Conservation (phyloP, 2,329 filamentous ascomycete genomes). For the Cladorrhinum sp. region DNA sequence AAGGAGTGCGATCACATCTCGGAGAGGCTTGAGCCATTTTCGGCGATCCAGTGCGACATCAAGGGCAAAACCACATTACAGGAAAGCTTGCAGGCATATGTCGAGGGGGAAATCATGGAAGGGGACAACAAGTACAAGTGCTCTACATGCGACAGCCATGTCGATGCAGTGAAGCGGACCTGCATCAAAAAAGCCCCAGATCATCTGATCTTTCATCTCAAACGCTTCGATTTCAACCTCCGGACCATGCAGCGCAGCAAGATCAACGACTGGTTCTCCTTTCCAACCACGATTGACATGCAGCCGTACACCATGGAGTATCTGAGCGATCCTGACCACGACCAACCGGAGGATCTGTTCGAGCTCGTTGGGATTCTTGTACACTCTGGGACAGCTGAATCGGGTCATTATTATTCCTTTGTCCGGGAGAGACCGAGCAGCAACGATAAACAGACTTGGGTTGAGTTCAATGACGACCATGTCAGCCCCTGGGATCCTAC, state of each 20-base stretch:
- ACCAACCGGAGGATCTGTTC: constrained; percentile 69
- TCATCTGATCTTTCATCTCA: constrained; percentile 92
- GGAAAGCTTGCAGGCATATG: constrained; percentile 91
- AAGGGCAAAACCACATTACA: constrained; percentile 81
- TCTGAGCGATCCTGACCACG: constrained; percentile 60
- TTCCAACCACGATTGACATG: constrained; percentile 81
- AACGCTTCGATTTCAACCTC: constrained; percentile 79
- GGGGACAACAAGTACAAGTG: constrained; percentile 99
- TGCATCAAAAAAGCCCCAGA: constrained; percentile 91
- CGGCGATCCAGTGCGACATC: constrained; percentile 92
- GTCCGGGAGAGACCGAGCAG: constrained; percentile 72
- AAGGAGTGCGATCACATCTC: constrained; percentile 94
- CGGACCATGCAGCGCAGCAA: constrained; percentile 78
- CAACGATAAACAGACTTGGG: constrained; percentile 58
- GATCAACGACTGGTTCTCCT: constrained; percentile 92
- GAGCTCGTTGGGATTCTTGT: constrained; percentile 94
- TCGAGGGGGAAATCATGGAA: constrained; percentile 94
- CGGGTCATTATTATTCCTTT: constrained; percentile 96
- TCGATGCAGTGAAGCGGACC: constrained; percentile 88
- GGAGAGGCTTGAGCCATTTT: constrained; percentile 84
- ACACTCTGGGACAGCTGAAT: constrained; percentile 87
- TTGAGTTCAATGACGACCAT: constrained; percentile 91
- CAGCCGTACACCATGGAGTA: constrained; percentile 85
- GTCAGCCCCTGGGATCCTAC: constrained; percentile 73
- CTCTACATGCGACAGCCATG: constrained; percentile 80